phyloP scores from a whole-genome alignment of 192 early-diverging fungal genomes.

The Coemansia asiatica region DNA sequence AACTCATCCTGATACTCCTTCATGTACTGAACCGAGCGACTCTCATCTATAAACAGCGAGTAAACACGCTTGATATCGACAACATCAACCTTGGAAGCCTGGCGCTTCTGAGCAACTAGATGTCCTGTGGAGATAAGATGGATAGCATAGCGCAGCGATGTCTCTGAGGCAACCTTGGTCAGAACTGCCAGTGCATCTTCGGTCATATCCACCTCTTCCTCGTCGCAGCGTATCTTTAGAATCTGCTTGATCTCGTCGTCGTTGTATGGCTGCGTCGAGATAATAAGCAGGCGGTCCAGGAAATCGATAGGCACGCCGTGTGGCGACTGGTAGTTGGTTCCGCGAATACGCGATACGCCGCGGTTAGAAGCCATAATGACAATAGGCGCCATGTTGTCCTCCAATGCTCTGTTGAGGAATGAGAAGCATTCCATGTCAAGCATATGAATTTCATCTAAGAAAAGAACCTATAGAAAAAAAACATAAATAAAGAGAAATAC shows the following conservation, averaged over 20 bases:
- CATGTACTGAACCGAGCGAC: slow-evolving; percentile 92
- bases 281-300: slow-evolving; percentile 92
- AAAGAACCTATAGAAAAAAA: slow-evolving; percentile 58
- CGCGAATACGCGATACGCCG: slow-evolving; percentile 91
- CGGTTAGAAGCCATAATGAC: slow-evolving; percentile 99
- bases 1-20: slow-evolving; percentile 93
- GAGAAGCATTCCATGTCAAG: slow-evolving; percentile 99
- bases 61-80: slow-evolving; percentile 94
- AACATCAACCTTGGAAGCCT: slow-evolving; percentile 87
- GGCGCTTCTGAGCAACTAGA: slow-evolving; percentile 84
- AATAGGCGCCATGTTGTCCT: slow-evolving; percentile 94
- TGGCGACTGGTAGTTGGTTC: slow-evolving; percentile 94
- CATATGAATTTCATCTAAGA: slow-evolving; percentile 99
- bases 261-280: slow-evolving; percentile 86
- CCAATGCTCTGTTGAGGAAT: slow-evolving; percentile 95
- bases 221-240: slow-evolving; percentile 85
- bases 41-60: slow-evolving; percentile 93
- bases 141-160: slow-evolving; percentile 92
- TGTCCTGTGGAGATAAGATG: slow-evolving; percentile 95
- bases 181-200: slow-evolving; percentile 83
- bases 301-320: slow-evolving; percentile 98
- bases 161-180: slow-evolving; percentile 88
- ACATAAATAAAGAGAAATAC: neutral
- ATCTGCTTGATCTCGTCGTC: slow-evolving; percentile 85
- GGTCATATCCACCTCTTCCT: slow-evolving; percentile 91